A percentile compares a stretch with the other conserved stretches of the same genome.
Conservation (phyloP, 768 basidiomycete species). For the Pulveroboletus sp. region DNA sequence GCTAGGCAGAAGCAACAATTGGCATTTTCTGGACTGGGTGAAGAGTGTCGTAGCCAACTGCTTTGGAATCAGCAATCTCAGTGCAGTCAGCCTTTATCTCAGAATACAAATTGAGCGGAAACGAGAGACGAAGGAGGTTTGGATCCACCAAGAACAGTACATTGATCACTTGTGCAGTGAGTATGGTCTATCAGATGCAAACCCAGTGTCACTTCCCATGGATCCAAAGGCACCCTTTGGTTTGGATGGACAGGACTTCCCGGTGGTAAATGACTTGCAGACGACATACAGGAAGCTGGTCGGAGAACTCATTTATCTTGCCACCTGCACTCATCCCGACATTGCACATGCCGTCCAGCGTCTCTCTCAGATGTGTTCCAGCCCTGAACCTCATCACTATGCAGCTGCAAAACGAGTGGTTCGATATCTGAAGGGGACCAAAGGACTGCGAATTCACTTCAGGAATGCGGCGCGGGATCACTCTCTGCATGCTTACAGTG, state of each 20-base stretch:
- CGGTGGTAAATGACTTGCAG: not conserved
- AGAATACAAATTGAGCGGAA: not conserved
- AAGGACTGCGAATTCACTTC: not conserved
- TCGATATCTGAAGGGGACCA: slow-evolving; percentile 24
- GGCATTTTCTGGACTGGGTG: not conserved
- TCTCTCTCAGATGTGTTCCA: no score
- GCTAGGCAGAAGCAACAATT: not conserved
- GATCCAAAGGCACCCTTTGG: not conserved
- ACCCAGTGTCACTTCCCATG: not conserved
- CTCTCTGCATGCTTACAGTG: slow-evolving; percentile 11
- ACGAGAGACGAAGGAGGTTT: not conserved
- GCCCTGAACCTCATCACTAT: slow-evolving; percentile 13
- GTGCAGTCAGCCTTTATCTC: not conserved
- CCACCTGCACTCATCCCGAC: slow-evolving; percentile 35
- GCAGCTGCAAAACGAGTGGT: slow-evolving; percentile 18
- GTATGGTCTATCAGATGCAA: not conserved
- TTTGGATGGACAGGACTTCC: not conserved
- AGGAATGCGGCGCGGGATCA: not conserved
- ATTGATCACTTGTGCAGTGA: not conserved
- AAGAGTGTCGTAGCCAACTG: not conserved
- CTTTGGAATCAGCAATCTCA: slow-evolving; percentile 1
- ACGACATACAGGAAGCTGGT: not conserved
- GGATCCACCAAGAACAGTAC: not conserved
- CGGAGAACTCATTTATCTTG: slow-evolving; percentile 11
- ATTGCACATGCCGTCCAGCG: slow-evolving; percentile 29